Base-by-base conservation (phyloP, 1,139 yeast species). In the Debaryomyces singareniensis region DNA sequence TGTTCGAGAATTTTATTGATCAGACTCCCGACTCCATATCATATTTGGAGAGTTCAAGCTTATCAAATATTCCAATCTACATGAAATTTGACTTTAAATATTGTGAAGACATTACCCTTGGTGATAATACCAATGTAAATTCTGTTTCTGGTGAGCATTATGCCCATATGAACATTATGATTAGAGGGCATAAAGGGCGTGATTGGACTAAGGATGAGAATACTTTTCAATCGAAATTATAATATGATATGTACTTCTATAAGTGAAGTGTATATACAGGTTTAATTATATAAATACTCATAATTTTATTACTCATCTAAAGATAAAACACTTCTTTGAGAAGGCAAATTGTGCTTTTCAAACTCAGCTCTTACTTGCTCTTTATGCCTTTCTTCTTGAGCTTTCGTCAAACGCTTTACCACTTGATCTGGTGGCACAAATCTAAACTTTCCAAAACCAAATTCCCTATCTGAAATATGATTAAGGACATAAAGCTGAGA, bases 401-500 rank as follows among this genome's bases (percentile, higher is more conserved):
- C 74, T 31, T 59, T 54, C 1, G 87, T 74, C 43, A 87, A 66
- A 14, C 83, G 82, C 40, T 73, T 77, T 31, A 89, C 95, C 10
- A 78, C 71, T 51, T 79, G 77, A 51, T 81, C 75, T 9, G 96
- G 95, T n/a, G 89, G 77, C 25, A 85, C 83, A 58, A 91, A 91
- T 36, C 68, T 70, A 53, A 89, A 87, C 44, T 79, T 75, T 20
- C 98, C 98, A 47, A 84, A 75, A 2, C 94, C 95, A 62, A 91
- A 87, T 45, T 89, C 96, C 41, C 95, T 71, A 53, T 93, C 98
- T 24, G 87, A 71, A 68, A 86, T 74, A 51, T 79, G 78, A 49
- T 82, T 83, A 46, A 91, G 66, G 7, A 89, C 91, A 49, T 87
- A 89, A 27, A 91, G 64, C 53, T 93, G 96, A 40, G 86, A 78